phyloP scores from a whole-genome alignment of 331 rosid genomes.

The Stylosanthes scabra region DNA sequence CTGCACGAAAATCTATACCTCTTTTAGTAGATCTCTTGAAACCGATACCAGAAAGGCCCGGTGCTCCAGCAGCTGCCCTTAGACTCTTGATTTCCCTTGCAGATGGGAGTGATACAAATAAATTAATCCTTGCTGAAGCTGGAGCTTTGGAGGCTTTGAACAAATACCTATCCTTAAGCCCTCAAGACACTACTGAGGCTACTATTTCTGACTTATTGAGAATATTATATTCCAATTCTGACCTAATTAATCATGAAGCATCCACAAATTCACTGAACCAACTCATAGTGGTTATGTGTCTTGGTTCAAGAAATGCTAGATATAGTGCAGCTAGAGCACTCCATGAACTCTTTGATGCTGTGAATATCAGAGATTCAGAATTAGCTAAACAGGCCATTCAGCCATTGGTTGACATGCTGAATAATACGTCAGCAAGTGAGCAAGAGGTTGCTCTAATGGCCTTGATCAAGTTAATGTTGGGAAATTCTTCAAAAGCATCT shows the following conservation, averaged over 20 bases:
- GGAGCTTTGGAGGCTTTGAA: conserved; percentile 95
- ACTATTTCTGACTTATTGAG: conserved; percentile 80
- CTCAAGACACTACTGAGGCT: conserved; percentile 96
- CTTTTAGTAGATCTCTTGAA: conserved; percentile 93
- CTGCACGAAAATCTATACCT: conserved; percentile 88
- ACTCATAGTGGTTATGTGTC: conserved; percentile 91
- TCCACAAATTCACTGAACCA: conserved; percentile 81
- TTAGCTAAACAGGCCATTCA: conserved; percentile 85
- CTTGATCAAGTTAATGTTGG: conserved; percentile 77
- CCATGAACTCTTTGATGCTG: conserved; percentile 74
- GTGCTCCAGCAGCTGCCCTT: conserved; percentile 92
- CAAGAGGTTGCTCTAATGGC: conserved; percentile 90
- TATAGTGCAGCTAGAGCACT: conserved; percentile 92
- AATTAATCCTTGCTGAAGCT: conserved; percentile 90
- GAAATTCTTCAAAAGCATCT: conserved; percentile 66
- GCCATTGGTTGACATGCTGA: conserved; percentile 94
- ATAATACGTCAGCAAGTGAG: conserved; percentile 76
- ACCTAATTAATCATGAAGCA: conserved; percentile 80
- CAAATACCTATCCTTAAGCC: conserved; percentile 94
- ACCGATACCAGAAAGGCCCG: conserved; percentile 92
- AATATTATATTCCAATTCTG: conserved; percentile 85
- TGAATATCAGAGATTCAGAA: conserved; percentile 75
- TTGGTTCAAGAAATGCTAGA: conserved; percentile 96
- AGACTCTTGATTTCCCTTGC: conserved; percentile 85
- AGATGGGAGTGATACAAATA: conserved; percentile 85